Evolutionary conservation across 2,329 filamentous ascomycete genomes (phyloP), one percentile per base, ranked within the genome.

Genomic region (Diaporthe vexans): DNA sequence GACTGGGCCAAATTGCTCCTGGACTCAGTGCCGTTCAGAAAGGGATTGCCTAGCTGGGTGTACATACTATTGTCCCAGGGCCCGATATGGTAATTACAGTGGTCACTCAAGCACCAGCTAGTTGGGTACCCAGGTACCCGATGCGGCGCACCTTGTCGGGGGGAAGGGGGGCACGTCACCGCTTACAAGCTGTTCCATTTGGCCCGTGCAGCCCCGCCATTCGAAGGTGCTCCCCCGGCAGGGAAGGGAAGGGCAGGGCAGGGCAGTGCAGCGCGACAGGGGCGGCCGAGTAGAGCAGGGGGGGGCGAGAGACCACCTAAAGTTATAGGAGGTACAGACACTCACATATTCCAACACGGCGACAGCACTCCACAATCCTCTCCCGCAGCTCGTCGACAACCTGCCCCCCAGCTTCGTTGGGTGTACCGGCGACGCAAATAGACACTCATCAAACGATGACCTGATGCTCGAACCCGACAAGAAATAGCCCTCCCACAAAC

Each of bases 381-480:
- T 21, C 46, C 37, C 29, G 26, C 33, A 52, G 29, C 46, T 54
- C 48, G 61, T 40, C 46, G 63, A 52, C 46, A 17, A 67, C 29
- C 63, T 29, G 15, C 63, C 26, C n/a, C 46, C 52, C 7, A 48
- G 48, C 63, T 40, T 21, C n/a, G 52, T 29, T 21, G n/a, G 63
- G 48, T 8, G 24, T 29, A 68, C 15, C 63, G 17, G n/a, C 63
- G 21, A 68, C 13, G 1, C 26, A 21, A 11, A 40, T 13, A 40
- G 19, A 17, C 8, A 26, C 7, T 21, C n/a, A 11, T 54, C 46
- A 40, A 54, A 29, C 21, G 1, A 68, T 68, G 63, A 68, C 63
- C 63, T 68, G 48, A 75, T 75, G 74, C 61, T 43, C 54, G 26
- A 46, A 17, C 68, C 24, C 65, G 54, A n/a, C 58, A 63, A 51